A percentile compares a stretch with the other conserved stretches of the same genome.
Evolutionary conservation across 345 rosid genomes (phyloP).

Genomic region (Euphorbia tirucalli): DNA sequence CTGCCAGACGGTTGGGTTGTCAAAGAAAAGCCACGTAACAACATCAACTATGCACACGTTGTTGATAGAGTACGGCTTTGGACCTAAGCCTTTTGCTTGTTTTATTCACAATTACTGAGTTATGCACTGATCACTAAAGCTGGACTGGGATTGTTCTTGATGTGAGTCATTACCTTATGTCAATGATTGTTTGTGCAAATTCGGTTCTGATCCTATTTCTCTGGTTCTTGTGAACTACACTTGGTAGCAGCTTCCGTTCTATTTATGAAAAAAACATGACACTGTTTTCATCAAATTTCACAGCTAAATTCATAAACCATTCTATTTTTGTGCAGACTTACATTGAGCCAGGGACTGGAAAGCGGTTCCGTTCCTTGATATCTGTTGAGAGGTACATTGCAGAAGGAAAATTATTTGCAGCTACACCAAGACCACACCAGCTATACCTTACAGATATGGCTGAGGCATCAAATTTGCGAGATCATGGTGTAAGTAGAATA

Average conservation of each 20-base stretch:
- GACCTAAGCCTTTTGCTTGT: background rate
- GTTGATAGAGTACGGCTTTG: slow-evolving; percentile 38
- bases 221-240: background rate
- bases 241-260: background rate
- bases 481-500: slow-evolving; percentile 13
- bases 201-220: background rate
- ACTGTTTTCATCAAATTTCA: background rate
- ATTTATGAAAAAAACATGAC: background rate
- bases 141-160: slow-evolving; percentile 2
- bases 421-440: background rate
- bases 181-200: background rate
- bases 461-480: background rate
- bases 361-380: slow-evolving; percentile 28
- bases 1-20: slow-evolving; percentile 43
- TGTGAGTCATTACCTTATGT: background rate
- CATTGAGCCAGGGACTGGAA: slow-evolving; percentile 41
- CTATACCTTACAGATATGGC: background rate
- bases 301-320: background rate
- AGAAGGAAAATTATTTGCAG: background rate
- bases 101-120: background rate
- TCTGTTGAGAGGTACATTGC: slow-evolving; percentile 31
- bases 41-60: slow-evolving; percentile 14
- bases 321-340: slow-evolving; percentile 28
- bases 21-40: slow-evolving; percentile 30
- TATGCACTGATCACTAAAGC: slow-evolving; percentile 23